phyloP scores from a whole-genome alignment of 257 asterid species.

The Sherardia arvensis region DNA sequence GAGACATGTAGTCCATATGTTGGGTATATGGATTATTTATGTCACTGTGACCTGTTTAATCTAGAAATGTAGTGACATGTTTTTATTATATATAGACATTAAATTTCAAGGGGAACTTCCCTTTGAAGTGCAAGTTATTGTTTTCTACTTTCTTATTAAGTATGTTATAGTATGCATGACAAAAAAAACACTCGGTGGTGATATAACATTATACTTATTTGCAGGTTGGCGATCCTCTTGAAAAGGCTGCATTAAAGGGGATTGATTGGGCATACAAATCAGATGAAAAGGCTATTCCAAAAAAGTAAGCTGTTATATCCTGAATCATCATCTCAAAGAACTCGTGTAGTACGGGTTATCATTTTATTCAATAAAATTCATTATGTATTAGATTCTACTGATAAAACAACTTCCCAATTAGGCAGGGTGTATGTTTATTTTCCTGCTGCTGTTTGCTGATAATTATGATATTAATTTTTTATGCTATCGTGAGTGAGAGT shows the following conservation, averaged over 20 bases:
- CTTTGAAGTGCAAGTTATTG: neutral
- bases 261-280: constrained; percentile 89
- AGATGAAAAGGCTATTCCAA: constrained; percentile 94
- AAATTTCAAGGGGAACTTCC: too few relatives aligned
- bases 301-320: constrained; percentile 47
- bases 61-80: neutral
- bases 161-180: neutral
- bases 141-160: too few relatives aligned
- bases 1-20: too few relatives aligned
- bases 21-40: neutral
- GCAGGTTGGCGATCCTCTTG: constrained; percentile 99
- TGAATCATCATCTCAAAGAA: neutral
- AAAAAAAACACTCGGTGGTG: constrained; percentile 4
- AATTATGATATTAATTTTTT: neutral
- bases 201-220: constrained; percentile 15
- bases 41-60: neutral
- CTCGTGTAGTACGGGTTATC: neutral
- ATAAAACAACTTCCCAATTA: too few relatives aligned
- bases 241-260: constrained; percentile 96
- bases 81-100: too few relatives aligned
- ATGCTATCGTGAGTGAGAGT: neutral
- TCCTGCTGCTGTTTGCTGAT: neutral
- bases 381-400: too few relatives aligned
- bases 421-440: neutral
- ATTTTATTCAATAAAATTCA: neutral